A percentile compares a stretch with the other conserved stretches of the same genome.
Evolutionary conservation across 208 protist genomes (phyloP).

Genomic region (Acanthamoeba rhysodes): DNA sequence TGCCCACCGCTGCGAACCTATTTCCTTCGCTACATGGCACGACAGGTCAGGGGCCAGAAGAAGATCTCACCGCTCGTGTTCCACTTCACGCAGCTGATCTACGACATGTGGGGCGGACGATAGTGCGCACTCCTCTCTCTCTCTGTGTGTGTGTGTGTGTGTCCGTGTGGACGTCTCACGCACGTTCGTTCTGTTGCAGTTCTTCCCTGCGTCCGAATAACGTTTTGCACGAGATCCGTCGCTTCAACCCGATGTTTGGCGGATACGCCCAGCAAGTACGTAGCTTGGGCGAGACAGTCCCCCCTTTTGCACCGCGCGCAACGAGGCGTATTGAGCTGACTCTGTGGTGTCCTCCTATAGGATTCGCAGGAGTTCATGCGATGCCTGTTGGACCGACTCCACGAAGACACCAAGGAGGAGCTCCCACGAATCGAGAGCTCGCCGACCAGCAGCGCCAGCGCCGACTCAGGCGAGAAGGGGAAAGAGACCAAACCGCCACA

Average conservation of each 20-base stretch:
- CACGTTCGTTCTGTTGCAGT: background rate
- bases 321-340: no score
- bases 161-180: background rate
- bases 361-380: constrained; percentile 88
- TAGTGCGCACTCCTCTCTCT: background rate
- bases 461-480: background rate
- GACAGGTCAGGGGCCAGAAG: background rate
- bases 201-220: background rate
- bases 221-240: background rate
- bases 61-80: background rate
- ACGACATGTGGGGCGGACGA: background rate
- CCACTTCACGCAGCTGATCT: background rate
- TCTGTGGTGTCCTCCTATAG: background rate
- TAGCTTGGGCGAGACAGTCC: no score
- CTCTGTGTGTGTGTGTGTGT: background rate
- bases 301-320: no score
- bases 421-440: constrained; percentile 52
- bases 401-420: constrained; percentile 81
- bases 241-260: background rate
- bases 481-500: background rate
- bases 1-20: constrained; percentile 90
- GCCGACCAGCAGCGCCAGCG: background rate
- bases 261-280: background rate
- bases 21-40: constrained; percentile 77
- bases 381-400: constrained; percentile 82